Percentiles rank a stretch among this genome's conserved stretches.
Evolutionary conservation across 73 alveolate species (phyloP).

Genomic region (Paramecium octaurelia): DNA sequence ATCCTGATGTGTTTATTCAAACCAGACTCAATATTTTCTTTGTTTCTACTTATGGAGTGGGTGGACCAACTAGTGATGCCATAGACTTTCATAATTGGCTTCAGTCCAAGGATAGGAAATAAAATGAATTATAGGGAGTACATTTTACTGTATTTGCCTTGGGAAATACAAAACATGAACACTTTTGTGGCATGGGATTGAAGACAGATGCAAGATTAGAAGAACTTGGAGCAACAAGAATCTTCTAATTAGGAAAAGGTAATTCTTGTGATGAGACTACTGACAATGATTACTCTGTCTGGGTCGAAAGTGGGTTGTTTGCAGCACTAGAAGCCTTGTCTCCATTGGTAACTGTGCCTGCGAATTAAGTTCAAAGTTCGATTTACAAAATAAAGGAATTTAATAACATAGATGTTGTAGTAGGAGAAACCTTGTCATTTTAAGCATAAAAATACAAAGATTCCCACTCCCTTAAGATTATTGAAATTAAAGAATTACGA

Average conservation of each 20-base stretch:
- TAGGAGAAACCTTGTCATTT: not conserved
- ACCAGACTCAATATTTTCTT: slow-evolving; percentile 24
- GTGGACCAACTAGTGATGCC: slow-evolving; percentile 63
- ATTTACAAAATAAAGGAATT: not conserved
- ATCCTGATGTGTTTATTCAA: not conserved
- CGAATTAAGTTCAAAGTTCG: not conserved
- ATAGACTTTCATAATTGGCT: slow-evolving; percentile 52
- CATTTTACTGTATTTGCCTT: slow-evolving; percentile 46
- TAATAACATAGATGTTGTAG: not conserved
- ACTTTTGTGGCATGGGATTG: slow-evolving; percentile 59
- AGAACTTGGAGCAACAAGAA: slow-evolving; percentile 50
- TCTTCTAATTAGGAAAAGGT: slow-evolving; percentile 47
- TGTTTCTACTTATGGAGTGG: slow-evolving; percentile 57
- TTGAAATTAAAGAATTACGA: slow-evolving; percentile 73
- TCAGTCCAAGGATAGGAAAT: not conserved
- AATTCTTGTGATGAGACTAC: slow-evolving; percentile 61
- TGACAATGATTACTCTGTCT: slow-evolving; percentile 40
- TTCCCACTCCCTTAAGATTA: slow-evolving; percentile 51
- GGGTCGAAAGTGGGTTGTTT: slow-evolving; percentile 44
- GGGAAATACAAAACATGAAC: slow-evolving; percentile 53
- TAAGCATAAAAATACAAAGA: slow-evolving; percentile 51
- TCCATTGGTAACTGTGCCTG: not conserved
- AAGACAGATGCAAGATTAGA: slow-evolving; percentile 47
- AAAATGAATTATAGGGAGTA: not conserved
- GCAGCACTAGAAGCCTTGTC: not conserved